Evolutionary conservation across 2,329 filamentous ascomycete genomes (phyloP), one percentile per base, ranked within the genome.

Genomic region (Pyricularia grisea): DNA sequence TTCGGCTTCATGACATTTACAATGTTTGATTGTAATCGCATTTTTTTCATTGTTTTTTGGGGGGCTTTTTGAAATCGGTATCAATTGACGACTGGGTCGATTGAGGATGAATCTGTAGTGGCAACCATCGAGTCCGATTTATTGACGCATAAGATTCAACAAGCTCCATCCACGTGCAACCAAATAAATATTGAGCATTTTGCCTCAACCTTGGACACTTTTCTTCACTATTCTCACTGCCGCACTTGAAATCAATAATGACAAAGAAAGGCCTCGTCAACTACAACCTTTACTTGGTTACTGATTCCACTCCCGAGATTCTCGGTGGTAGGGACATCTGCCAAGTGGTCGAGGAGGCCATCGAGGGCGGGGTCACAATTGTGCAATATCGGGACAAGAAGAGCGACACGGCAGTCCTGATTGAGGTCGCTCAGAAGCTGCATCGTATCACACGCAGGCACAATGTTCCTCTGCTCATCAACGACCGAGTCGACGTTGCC

Each of bases 361-460:
- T 97, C 67, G 82, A 86, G 77, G 93, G 92, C 78, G 93, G 93
- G 82, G 92, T 91, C 63, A 94, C 91, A 2, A 82, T 95, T 65
- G 91, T 98, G 50, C 94, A 98, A 81, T 94, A 94, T 76, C 88
- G 94, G 77, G 93, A 97, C 82, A 97, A 98, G 81, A 88, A 84
- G 61, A 90, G 88, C 75, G 90, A 94, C 74, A 95, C 91, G 1
- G 87, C 84, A 25, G 83, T 82, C 12, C 85, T 95, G 71, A 86
- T 97, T 66, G 80, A 84, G n/a, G 91, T 85, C 61, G 94, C 90
- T 20, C 85, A 84, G 73, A 84, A 82, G 72, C 84, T 98, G 67
- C 93, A 97, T 77, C 78, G 81, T 55, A 81, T 95, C 71, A 94
- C 93, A 25, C 82, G 82, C 72, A 82, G 82, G 65, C 84, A 91